A percentile compares a stretch with the other conserved stretches of the same genome.
phyloP scores from a whole-genome alignment of 371 early-diverging fungal genomes.

The Lichtheimia ramosa region DNA sequence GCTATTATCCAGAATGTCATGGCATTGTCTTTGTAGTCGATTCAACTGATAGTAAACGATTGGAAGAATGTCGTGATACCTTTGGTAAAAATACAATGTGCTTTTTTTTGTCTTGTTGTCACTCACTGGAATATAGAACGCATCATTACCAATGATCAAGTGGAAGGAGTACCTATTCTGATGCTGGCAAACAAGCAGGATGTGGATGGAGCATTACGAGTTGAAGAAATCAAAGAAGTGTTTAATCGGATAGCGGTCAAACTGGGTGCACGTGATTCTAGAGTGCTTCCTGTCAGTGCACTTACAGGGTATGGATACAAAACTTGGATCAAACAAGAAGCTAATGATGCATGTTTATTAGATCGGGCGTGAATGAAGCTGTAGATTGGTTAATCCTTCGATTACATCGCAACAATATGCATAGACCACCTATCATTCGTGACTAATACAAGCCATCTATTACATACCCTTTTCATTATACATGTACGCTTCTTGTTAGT shows the following conservation, averaged over 20 bases:
- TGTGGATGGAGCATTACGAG: conserved; percentile 62
- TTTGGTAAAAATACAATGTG: conserved; percentile 63
- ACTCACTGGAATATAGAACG: conserved; percentile 60
- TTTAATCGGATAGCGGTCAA: conserved; percentile 87
- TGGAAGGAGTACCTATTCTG: conserved; percentile 88
- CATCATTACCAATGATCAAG: conserved; percentile 72
- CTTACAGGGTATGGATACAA: conserved; percentile 67
- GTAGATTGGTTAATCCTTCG: conserved; percentile 84
- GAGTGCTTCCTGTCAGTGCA: conserved; percentile 77
- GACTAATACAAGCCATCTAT: too few species aligned
- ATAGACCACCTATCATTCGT: conserved; percentile 75
- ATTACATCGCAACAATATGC: conserved; percentile 75
- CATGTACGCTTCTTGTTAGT: conserved; percentile 10
- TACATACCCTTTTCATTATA: too few species aligned
- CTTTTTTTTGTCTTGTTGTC: background rate
- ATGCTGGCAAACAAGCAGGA: conserved; percentile 97
- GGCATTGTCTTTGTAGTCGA: conserved; percentile 94
- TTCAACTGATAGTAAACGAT: conserved; percentile 74
- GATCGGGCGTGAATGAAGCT: conserved; percentile 83
- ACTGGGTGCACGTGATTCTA: conserved; percentile 74
- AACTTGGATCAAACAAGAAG: background rate
- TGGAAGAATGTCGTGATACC: conserved; percentile 78
- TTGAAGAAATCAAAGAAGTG: conserved; percentile 90
- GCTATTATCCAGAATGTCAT: conserved; percentile 94
- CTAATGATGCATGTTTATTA: conserved; percentile 17